Conservation (phyloP, 768 basidiomycete genomes). For the Kwoniella dendrophila region DNA sequence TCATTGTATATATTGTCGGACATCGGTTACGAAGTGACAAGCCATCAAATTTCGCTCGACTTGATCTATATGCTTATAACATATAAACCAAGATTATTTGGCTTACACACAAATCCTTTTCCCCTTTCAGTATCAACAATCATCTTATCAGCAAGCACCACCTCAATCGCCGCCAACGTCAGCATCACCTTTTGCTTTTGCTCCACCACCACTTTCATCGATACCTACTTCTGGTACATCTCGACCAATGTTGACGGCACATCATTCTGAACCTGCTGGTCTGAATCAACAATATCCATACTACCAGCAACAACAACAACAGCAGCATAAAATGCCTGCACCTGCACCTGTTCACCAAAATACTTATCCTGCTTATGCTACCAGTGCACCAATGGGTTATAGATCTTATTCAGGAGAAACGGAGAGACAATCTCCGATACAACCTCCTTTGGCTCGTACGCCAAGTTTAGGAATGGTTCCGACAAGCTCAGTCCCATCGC, state of each 20-base stretch:
- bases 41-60: too few relatives aligned
- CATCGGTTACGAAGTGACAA: too few relatives aligned
- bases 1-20: background rate
- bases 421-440: slow-evolving; percentile 13
- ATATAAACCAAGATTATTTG: slow-evolving; percentile 1
- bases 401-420: slow-evolving; percentile 43
- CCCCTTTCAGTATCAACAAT: slow-evolving; percentile 11
- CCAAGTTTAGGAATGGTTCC: slow-evolving; percentile 26
- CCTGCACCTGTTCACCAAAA: slow-evolving; percentile 25
- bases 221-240: slow-evolving; percentile 26
- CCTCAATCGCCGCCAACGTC: slow-evolving; percentile 36
- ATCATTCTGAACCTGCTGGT: slow-evolving; percentile 32
- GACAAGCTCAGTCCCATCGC: slow-evolving; percentile 15
- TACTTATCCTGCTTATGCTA: slow-evolving; percentile 27
- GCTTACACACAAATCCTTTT: background rate
- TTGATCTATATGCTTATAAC: too few relatives aligned
- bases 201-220: slow-evolving; percentile 45
- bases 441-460: slow-evolving; percentile 24
- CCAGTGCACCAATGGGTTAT: slow-evolving; percentile 38
- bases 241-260: slow-evolving; percentile 23
- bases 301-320: slow-evolving; percentile 19
- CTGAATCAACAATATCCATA: slow-evolving; percentile 26
- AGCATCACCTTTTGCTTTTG: slow-evolving; percentile 50
- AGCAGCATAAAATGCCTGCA: slow-evolving; percentile 14
- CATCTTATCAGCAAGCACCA: slow-evolving; percentile 4